Conservation (phyloP, 805 yeast genomes). For the Clavispora asparagi region DNA sequence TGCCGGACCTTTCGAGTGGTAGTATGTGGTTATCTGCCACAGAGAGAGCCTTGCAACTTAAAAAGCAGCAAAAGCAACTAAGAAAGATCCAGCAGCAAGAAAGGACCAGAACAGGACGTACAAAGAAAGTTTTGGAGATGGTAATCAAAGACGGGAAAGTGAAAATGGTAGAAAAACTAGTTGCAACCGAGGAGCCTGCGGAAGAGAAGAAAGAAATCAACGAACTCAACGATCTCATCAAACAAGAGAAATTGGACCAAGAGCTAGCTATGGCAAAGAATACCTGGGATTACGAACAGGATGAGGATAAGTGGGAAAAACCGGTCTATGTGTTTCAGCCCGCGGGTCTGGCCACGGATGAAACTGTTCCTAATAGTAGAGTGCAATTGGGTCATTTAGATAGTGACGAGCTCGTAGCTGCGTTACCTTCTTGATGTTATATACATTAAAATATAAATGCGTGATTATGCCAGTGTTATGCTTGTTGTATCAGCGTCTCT, state of each 20-base stretch:
- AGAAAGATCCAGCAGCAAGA: conserved; percentile 60
- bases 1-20: conserved; percentile 42
- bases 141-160: conserved; percentile 80
- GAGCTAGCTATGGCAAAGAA: conserved; percentile 30
- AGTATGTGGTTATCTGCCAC: conserved; percentile 82
- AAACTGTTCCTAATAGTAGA: background rate
- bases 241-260: conserved; percentile 16
- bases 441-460: background rate
- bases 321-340: conserved; percentile 35
- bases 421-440: conserved; percentile 7
- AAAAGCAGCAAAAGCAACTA: conserved; percentile 74
- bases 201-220: conserved; percentile 31
- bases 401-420: conserved; percentile 13
- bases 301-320: conserved; percentile 49
- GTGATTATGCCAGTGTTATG: background rate
- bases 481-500: conserved; percentile 15
- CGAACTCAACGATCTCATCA: conserved; percentile 30
- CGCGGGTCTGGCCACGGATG: background rate
- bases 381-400: conserved; percentile 11
- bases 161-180: conserved; percentile 46
- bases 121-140: conserved; percentile 70
- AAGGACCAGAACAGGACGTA: conserved; percentile 56
- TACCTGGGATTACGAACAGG: conserved; percentile 59
- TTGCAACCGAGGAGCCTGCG: conserved; percentile 23
- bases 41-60: conserved; percentile 82